These are phyloP conservation scores for Nannochloris sp. DNA, from an alignment of 139 green algal species.

Conservation along the genomic window DNA sequence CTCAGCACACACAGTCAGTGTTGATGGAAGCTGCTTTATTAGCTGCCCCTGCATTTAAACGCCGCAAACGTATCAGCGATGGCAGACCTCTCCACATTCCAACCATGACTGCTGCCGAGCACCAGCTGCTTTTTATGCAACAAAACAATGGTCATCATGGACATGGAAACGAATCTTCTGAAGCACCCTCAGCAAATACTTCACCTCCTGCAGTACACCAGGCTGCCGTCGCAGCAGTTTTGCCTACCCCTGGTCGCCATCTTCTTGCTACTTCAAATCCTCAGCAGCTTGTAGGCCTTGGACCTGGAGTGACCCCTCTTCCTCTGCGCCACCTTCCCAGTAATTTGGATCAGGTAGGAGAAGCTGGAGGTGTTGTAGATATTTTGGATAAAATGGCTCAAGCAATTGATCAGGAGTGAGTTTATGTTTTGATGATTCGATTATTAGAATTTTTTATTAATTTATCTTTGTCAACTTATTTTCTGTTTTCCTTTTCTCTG, in stretches of 20 bases:
- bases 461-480: background rate
- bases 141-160: no score
- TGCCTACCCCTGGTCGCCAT: background rate
- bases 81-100: background rate
- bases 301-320: background rate
- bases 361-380: background rate
- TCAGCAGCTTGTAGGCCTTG: background rate
- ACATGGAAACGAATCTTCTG: no score
- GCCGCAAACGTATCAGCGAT: background rate
- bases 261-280: background rate
- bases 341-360: background rate
- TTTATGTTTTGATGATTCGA: background rate
- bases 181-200: no score
- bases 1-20: background rate
- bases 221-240: background rate
- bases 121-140: background rate
- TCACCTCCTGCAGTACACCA: no score
- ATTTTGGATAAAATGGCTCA: background rate
- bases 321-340: background rate
- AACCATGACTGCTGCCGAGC: background rate
- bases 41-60: slow-evolving; percentile 6
- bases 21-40: slow-evolving; percentile 3
- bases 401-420: background rate
- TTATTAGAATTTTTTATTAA: background rate
- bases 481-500: no score